Percentiles rank a stretch among this genome's conserved stretches.
These are phyloP conservation scores for Lepiota subincarnata DNA, from an alignment of 768 basidiomycete species.

Conservation along the genomic window DNA sequence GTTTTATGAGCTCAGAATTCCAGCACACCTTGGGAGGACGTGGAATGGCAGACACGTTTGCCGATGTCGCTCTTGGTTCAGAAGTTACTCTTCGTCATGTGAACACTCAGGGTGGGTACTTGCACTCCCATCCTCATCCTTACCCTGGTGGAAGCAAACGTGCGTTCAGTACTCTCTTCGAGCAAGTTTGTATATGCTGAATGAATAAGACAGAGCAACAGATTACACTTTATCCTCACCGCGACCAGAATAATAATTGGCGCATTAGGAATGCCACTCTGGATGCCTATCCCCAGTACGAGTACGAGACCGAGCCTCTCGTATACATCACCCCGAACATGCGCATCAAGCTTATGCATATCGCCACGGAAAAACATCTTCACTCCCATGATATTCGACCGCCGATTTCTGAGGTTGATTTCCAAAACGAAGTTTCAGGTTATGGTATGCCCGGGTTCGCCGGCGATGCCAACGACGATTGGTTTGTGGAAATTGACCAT, in stretches of 20 bases:
- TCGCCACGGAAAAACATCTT: conserved; percentile 75
- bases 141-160: conserved; percentile 92
- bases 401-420: conserved; percentile 95
- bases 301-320: conserved; percentile 52
- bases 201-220: conserved; percentile 74
- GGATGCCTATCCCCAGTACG: conserved; percentile 30
- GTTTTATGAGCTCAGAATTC: conserved; percentile 99
- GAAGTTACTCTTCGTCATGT: conserved; percentile 80
- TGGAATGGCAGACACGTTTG: conserved; percentile 90
- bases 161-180: conserved; percentile 26
- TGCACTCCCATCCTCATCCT: conserved; percentile 89
- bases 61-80: conserved; percentile 90
- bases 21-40: conserved; percentile 91
- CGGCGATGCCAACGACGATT: conserved; percentile 93
- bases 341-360: conserved; percentile 80
- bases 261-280: conserved; percentile 72
- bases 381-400: conserved; percentile 96
- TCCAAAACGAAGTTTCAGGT: conserved; percentile 96
- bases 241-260: conserved; percentile 97
- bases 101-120: conserved; percentile 98
- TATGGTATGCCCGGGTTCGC: conserved; percentile 85
- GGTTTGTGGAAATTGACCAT: conserved; percentile 80
- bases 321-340: conserved; percentile 59
- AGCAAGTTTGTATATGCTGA: conserved; percentile 5
- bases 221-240: conserved; percentile 96